Evolutionary conservation across 257 asterid genomes (phyloP), one percentile per base, ranked within the genome.

Genomic region (Nicotiana knightiana): DNA sequence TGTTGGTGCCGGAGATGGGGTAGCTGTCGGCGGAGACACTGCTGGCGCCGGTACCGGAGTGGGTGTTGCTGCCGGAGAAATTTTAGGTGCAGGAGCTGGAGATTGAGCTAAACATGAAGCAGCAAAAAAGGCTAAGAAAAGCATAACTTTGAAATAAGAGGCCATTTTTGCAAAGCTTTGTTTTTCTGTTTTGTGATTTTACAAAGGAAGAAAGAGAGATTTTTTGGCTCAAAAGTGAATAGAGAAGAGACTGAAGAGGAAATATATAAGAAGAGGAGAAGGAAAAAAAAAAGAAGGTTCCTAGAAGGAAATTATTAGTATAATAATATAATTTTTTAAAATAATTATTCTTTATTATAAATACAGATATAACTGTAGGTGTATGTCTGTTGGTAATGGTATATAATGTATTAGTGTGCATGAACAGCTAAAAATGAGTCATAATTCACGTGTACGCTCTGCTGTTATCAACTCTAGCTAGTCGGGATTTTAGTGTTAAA

Each of bases 71-170:
- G 91, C 9, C 79, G 92, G 93, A 46, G 96, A 91, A 77, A 89
- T 88, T 13, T 86, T 82, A 2, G 96, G 93, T 15, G 96, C 86
- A 1, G 91, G 89, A 0, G 88, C 79, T 8, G 97, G 97, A 24
- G 94, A 84, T 82, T 93, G 97, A 0, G 96, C 96, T 85, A 84
- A 62, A 82, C 94, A 91, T 5, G 93, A 83, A 76, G 93, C 83
- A 87, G 88, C 84, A 7, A 91, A 33, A 78, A 91, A 89, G 3
- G 93, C 91, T 17, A 93, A 15, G 80, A 91, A 81, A 68, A 93
- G 67, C 76, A 91, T n/a, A 59, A 88, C 54, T 85, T 87, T 90
- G 21, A 89, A 67, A 16, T 80, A 65, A 18, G 89, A 82, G 79
- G 87, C 89, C 93, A 88, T 89, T 24, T 70, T 61, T 24, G 67